Conservation (phyloP, 306 rosid genomes). For the Inga laurina region DNA sequence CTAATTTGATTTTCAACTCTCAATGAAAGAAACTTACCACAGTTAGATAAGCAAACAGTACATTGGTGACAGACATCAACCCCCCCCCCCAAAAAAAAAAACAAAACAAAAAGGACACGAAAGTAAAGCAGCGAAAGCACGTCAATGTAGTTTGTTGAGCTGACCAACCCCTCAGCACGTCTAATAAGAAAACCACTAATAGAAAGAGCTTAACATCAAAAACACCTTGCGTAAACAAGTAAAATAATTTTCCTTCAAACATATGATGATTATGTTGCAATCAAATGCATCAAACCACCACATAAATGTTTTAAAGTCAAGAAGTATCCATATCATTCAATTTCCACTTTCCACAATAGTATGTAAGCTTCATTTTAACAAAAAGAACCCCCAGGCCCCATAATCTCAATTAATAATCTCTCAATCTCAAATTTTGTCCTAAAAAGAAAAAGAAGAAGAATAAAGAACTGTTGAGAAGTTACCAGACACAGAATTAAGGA, state of each 20-base stretch:
- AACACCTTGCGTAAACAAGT: not conserved
- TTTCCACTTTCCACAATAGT: not conserved
- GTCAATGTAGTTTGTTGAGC: not conserved
- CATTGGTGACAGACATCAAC: not conserved
- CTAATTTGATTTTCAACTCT: not conserved
- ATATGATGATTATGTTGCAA: not conserved
- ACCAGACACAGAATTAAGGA: not conserved
- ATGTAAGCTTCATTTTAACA: not conserved
- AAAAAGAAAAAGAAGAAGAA: not conserved
- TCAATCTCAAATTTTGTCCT: not conserved
- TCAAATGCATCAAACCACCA: not conserved
- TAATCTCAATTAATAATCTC: not conserved
- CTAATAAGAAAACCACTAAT: not conserved
- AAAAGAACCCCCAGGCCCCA: not conserved
- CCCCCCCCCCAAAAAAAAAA: not conserved
- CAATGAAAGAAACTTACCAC: not conserved
- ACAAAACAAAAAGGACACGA: not conserved
- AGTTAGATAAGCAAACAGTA: not conserved
- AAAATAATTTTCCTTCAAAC: not conserved
- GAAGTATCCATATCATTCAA: not conserved
- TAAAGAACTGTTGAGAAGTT: not conserved
- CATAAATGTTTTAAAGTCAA: not conserved
- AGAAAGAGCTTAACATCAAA: not conserved
- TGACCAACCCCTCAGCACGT: not conserved
- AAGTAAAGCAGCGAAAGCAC: constrained; percentile 5